Evolutionary conservation across 257 asterid species (phyloP), one percentile per base, ranked within the genome.

Genomic region (Fraxinus excelsior): DNA sequence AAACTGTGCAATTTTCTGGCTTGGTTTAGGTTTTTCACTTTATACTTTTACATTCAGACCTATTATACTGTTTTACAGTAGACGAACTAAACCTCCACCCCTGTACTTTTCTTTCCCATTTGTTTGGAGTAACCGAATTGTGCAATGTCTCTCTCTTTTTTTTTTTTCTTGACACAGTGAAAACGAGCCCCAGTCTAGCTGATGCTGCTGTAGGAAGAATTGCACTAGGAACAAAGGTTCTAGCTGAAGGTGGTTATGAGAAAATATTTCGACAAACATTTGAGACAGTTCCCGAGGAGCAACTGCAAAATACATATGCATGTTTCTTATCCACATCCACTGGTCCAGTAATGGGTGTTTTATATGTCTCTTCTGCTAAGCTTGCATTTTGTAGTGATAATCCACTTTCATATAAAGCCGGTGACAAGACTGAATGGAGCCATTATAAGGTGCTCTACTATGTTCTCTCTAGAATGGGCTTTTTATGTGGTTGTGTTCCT

Each of bases 201-300:
- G 98, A 94, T 86, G 97, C 99, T 70, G 97, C 98, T 60, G 80
- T 94, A 58, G 98, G 98, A 82, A 92, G 99, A 89, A 92, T 96
- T 72, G 98, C 97, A 2, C 99, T 89, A 82, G 97, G 97, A 78
- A 94, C 99, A 69, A 96, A 96, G 86, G 92, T 94, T 76, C 80
- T 96, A 71, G 97, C 98, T 44, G 99, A 96, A 92, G 98, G 99
- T 40, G 99, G 99, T 44, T 92, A 96, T 78, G 99, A 94, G 70
- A 96, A 96, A 81, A 87, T 96, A 84, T 96, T 96, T 77, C 89
- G 86, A 70, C 98, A 90, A 80, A 88, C 98, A 73, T 96, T 96
- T 75, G 98, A 96, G 90, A 91, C 97, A 32, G 90, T 87, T 82
- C 95, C 97, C 0, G 97, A 93, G 81, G 99, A 96, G 90, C 87